Evolutionary conservation across 2,329 filamentous ascomycete species (phyloP), one percentile per base, ranked within the genome.

Genomic region (Dactylellina leptospora): DNA sequence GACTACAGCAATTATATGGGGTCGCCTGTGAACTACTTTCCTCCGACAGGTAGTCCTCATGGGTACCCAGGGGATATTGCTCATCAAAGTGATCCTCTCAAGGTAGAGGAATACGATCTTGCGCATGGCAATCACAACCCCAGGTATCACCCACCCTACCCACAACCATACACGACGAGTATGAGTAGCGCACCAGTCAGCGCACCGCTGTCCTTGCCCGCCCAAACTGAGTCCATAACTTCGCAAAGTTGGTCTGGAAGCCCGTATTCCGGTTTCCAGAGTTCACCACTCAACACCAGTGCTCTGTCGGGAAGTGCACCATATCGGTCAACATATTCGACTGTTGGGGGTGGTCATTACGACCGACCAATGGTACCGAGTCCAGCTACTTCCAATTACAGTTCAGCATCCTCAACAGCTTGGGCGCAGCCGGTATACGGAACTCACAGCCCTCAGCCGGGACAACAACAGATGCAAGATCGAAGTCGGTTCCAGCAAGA

Each of bases 221-320:
- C 38, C 5, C 68, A 72, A 48, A 54, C 68, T 27, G 68, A 72
- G 36, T 59, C 68, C 38, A 50, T 72, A 16, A 72, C 68, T 1
- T 72, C 68, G 28, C 59, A 63, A 45, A 72, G 68, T 54, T 72
- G 68, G 68, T 72, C 68, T 11, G 68, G 68, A 4, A 72, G 68
- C 10, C 68, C 51, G 13, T 72, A 64, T 22, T 54, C 68, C 22
- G 59, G 68, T 1, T 72, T 72, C 33, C 68, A 72, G 33, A 50
- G 27, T 4, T 64, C 68, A 22, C 68, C 68, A 18, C 53, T 72
- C 2, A 64, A 60, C 28, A 54, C 58, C 6, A 72, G 53, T 54
- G 68, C 68, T 3, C 28, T 72, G 18, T 72, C 68, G 4, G 68
- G 68, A 16, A 72, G 68, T 50, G 59, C 68, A 22, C 68, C 68